phyloP scores from a whole-genome alignment of 176 grass and related monocot genomes.

The Carex scoparia region DNA sequence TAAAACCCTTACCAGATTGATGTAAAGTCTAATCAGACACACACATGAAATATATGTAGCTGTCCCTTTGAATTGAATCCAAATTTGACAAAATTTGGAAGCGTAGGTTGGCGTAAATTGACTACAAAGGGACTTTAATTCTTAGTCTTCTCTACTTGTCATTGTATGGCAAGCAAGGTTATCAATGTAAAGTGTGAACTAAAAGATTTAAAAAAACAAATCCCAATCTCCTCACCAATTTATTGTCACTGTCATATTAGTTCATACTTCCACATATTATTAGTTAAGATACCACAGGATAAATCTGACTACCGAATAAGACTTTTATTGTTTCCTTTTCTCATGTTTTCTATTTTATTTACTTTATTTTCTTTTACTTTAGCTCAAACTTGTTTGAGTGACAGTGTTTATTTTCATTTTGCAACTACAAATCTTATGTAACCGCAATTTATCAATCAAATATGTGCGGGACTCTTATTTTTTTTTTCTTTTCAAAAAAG shows the following conservation, averaged over 20 bases:
- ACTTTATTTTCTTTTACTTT: no score
- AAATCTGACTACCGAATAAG: no score
- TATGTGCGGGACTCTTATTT: no score
- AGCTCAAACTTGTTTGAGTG: no score
- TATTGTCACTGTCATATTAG: background rate
- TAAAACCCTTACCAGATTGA: background rate
- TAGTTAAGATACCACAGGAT: no score
- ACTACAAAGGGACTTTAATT: background rate
- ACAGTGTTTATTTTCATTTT: no score
- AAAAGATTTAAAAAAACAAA: background rate
- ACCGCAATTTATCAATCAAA: no score
- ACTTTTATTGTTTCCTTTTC: no score
- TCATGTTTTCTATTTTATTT: no score
- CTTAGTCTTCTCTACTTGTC: background rate
- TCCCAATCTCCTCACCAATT: background rate
- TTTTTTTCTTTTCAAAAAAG: no score
- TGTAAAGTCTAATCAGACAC: background rate
- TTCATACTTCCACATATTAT: background rate
- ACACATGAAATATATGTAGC: background rate
- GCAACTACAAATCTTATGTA: no score
- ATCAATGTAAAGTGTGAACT: background rate
- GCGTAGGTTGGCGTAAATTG: background rate
- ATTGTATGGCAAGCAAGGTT: background rate
- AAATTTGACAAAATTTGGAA: background rate
- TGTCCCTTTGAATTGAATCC: slow-evolving; percentile 2